Evolutionary conservation across 352 stramenopile species (phyloP).

Genomic region (Phytophthora citricola): DNA sequence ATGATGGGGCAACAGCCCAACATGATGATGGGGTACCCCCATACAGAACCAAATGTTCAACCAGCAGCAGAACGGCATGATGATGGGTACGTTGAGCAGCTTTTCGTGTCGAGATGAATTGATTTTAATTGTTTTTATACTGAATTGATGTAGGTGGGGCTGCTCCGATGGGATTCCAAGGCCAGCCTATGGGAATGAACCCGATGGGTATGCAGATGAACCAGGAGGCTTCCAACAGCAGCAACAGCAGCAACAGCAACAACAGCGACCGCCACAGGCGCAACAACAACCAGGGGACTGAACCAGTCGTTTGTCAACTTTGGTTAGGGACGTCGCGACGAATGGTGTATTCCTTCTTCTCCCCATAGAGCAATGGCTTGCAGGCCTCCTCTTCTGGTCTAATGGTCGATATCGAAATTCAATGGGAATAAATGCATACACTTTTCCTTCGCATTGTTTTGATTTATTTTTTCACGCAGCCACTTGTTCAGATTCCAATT

Average conservation of each 20-base stretch:
- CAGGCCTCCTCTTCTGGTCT: conserved; percentile 6
- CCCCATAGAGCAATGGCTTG: conserved; percentile 38
- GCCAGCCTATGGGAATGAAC: conserved; percentile 64
- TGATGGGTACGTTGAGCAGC: conserved; percentile 56
- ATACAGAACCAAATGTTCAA: conserved; percentile 68
- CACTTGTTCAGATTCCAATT: not conserved
- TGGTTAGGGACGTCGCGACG: conserved; percentile 37
- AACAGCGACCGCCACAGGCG: conserved; percentile 43
- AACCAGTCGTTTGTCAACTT: conserved; percentile 87
- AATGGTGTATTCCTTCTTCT: conserved; percentile 38
- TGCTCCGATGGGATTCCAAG: conserved; percentile 61
- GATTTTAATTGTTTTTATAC: not conserved
- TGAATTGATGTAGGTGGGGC: conserved; percentile 28
- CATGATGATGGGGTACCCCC: conserved; percentile 48
- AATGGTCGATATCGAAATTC: conserved; percentile 21
- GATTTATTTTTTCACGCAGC: no score
- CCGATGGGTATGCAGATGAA: conserved; percentile 68
- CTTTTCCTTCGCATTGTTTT: conserved; percentile 14
- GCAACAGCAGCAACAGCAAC: conserved; percentile 36
- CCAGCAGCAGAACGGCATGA: conserved; percentile 52
- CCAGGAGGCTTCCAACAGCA: conserved; percentile 42
- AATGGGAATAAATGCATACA: conserved; percentile 35
- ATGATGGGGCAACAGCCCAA: conserved; percentile 54
- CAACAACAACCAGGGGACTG: conserved; percentile 57
- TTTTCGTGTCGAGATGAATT: not conserved